Percentiles rank a stretch among this genome's conserved stretches.
These are phyloP conservation scores for Stylosanthes scabra DNA, from an alignment of 331 rosid genomes.

Conservation along the genomic window DNA sequence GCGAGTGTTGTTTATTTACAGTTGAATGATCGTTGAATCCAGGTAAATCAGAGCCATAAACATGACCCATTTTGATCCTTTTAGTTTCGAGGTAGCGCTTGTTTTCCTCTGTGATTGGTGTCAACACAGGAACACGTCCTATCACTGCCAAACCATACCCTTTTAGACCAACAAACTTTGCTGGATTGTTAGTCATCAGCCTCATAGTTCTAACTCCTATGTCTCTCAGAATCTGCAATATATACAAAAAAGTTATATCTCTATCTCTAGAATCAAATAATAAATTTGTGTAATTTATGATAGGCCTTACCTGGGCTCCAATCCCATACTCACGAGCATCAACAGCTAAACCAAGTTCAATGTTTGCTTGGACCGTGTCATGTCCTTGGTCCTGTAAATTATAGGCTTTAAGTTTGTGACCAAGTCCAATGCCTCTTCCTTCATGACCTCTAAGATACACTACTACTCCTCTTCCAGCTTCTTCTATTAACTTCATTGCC, in stretches of 20 bases:
- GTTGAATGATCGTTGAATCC: constrained; percentile 46
- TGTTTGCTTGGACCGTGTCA: constrained; percentile 83
- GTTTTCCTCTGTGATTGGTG: constrained; percentile 82
- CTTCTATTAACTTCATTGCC: constrained; percentile 78
- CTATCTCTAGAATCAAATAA: no score
- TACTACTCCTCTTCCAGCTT: constrained; percentile 78
- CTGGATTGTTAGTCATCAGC: constrained; percentile 88
- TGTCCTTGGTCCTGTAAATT: constrained; percentile 86
- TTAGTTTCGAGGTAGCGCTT: constrained; percentile 76
- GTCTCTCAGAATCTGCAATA: constrained; percentile 72
- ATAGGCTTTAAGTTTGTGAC: constrained; percentile 86
- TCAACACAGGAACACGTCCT: constrained; percentile 83
- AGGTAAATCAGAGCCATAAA: constrained; percentile 79
- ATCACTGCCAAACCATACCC: constrained; percentile 84
- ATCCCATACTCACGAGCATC: constrained; percentile 92
- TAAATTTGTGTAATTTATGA: no score
- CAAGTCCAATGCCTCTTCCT: constrained; percentile 91
- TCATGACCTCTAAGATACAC: constrained; percentile 94
- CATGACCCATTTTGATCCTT: constrained; percentile 86
- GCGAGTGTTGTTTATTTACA: constrained; percentile 36
- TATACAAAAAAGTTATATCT: no score
- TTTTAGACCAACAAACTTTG: constrained; percentile 77
- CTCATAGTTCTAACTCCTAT: constrained; percentile 80
- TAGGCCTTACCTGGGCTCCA: constrained; percentile 72
- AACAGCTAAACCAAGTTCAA: constrained; percentile 82